A percentile compares a stretch with the other conserved stretches of the same genome.
These are phyloP conservation scores for Bonia amplexicaulis DNA, from an alignment of 176 grass and related monocot species.

Conservation along the genomic window DNA sequence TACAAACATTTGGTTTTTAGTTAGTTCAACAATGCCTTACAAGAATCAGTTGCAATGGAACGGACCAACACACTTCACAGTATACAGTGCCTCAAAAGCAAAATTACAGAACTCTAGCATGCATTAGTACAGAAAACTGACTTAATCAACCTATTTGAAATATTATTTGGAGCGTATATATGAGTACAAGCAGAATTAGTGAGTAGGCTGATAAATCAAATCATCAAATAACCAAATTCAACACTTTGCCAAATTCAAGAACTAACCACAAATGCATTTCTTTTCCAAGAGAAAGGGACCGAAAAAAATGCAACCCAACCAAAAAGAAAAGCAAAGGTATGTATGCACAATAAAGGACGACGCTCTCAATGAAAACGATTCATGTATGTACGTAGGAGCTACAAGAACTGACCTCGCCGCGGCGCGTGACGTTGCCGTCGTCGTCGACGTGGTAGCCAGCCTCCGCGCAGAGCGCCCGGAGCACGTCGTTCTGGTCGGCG, in stretches of 20 bases:
- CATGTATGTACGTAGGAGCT: background rate
- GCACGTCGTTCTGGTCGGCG: constrained; percentile 89
- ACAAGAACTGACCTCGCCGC: constrained; percentile 30
- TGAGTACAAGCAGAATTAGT: background rate
- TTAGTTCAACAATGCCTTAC: background rate
- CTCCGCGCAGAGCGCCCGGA: constrained; percentile 73
- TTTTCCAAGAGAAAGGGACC: background rate
- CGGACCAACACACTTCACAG: background rate
- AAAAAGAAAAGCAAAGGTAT: background rate
- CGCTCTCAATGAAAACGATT: background rate
- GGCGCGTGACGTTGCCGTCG: constrained; percentile 59
- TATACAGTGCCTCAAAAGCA: background rate
- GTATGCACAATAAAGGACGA: background rate
- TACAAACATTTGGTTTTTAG: background rate
- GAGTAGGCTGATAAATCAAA: background rate
- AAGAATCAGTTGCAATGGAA: background rate
- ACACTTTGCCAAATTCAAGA: background rate
- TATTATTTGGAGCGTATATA: background rate
- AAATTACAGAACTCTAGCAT: background rate
- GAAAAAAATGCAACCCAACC: background rate
- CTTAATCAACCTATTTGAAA: background rate
- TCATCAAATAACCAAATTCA: background rate
- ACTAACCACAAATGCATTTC: background rate
- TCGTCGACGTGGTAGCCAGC: constrained; percentile 75
- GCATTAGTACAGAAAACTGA: background rate